Conservation (phyloP, 495 filamentous ascomycete species). For the Penicillium salamii region DNA sequence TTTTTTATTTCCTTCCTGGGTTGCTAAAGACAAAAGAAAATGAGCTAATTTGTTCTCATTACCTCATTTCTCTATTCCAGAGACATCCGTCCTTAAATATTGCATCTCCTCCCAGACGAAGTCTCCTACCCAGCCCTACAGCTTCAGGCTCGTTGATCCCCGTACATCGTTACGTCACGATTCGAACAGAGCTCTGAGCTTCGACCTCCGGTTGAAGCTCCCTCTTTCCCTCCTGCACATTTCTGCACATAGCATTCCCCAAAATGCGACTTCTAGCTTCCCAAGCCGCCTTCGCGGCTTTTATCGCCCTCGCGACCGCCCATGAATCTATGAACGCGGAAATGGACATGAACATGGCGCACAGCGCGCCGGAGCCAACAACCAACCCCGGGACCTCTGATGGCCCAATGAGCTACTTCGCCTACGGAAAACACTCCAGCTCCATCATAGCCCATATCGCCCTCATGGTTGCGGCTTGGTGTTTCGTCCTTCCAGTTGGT, state of each 20-base stretch:
- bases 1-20: conserved; percentile 2
- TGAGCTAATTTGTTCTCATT: background rate
- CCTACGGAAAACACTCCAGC: conserved; percentile 59
- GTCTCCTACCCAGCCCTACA: conserved; percentile 21
- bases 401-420: conserved; percentile 68
- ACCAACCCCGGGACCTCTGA: conserved; percentile 1
- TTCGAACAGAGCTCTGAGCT: conserved; percentile 18
- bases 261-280: conserved; percentile 25
- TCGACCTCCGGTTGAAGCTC: conserved; percentile 15
- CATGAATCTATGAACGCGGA: conserved; percentile 34
- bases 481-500: conserved; percentile 81
- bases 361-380: conserved; percentile 30
- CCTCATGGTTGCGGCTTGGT: conserved; percentile 79
- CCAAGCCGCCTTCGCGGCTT: conserved; percentile 30
- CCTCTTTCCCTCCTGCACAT: background rate
- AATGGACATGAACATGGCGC: conserved; percentile 28
- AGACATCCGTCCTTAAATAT: conserved; percentile 9
- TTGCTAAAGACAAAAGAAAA: background rate
- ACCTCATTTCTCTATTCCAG: background rate
- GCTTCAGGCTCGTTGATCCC: background rate
- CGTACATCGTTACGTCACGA: conserved; percentile 29
- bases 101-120: background rate
- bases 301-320: conserved; percentile 27
- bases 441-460: conserved; percentile 75
- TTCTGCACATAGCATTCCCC: background rate